Base-by-base conservation (phyloP, 2,329 filamentous ascomycete genomes). In the Sarocladium strictum region DNA sequence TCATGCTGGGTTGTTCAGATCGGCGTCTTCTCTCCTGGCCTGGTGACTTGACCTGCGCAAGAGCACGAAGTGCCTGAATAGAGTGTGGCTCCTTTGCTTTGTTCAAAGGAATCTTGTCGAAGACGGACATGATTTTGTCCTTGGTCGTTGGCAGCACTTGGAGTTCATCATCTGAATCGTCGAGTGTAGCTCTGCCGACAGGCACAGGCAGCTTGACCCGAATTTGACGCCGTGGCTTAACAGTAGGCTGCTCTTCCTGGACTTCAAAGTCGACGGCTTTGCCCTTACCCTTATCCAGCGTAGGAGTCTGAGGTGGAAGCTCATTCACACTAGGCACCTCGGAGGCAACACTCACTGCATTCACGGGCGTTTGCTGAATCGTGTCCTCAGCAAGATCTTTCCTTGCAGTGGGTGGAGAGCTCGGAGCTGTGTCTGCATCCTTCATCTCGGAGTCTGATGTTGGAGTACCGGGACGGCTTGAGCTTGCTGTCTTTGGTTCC, bases 21-120 rank as follows among this genome's bases (percentile, higher is more conserved):
- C 71, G 73, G 37, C 71, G 66, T 37, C 69, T 66, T n/a, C 68
- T 63, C 65, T 75, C 72, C 63, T 77, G 85, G 43, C 73, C 78
- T 51, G 80, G 86, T 5, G 85, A 86, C 53, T 77, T 80, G 21
- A 94, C 69, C 58, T 90, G 84, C 2, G 90, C 90, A 14, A 96
- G 80, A 55, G 83, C 81, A 56, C 86, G 86, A n/a, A 94, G 74
- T 15, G 79, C 80, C 24, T 85, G 77, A 57, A 93, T 73, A 0
- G 87, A 83, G 24, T 76, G 75, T 1, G 80, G 74, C 61, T 89
- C 85, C 53, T 83, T 76, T n/a, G 77, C 70, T 64, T 82, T 83
- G 63, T 79, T 83, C 51, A 75, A 72, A 0, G 86, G 87, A 2
- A 87, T 67, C 15, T 81, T 85, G 63, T 90, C 83, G 60, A 95